Conservation (phyloP, 2,329 filamentous ascomycete genomes). For the Ceratocystis smalleyi region DNA sequence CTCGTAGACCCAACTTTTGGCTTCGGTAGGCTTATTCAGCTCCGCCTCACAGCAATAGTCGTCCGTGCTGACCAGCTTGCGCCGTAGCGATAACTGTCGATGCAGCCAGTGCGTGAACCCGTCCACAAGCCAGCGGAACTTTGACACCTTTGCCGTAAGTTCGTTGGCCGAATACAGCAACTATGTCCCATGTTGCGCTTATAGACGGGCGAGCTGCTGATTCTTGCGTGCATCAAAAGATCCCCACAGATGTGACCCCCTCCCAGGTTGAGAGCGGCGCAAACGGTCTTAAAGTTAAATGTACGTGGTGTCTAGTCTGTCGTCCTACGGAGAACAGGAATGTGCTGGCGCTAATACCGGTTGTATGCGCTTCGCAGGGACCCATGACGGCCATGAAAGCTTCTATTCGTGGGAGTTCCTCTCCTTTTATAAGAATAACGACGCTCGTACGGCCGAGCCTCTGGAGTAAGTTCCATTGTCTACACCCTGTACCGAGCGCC, state of each 20-base stretch:
- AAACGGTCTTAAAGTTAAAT: background rate
- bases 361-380: conserved; percentile 36
- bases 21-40: conserved; percentile 6
- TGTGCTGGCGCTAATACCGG: conserved; percentile 5
- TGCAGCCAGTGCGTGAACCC: conserved; percentile 29
- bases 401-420: conserved; percentile 51
- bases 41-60: background rate
- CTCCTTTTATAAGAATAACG: conserved; percentile 28
- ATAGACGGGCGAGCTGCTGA: background rate
- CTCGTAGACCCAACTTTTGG: conserved; percentile 13
- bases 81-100: conserved; percentile 30
- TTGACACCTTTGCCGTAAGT: conserved; percentile 28
- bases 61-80: background rate
- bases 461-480: conserved; percentile 22
- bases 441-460: conserved; percentile 24
- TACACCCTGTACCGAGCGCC: background rate
- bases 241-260: background rate
- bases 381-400: conserved; percentile 51
- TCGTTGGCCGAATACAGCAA: background rate
- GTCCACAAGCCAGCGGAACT: conserved; percentile 29
- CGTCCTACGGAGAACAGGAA: background rate
- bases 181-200: background rate
- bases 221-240: background rate
- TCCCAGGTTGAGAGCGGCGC: background rate
- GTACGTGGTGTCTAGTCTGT: background rate